Conservation (phyloP, 495 filamentous ascomycete genomes). For the Clavariopsis aquatica region DNA sequence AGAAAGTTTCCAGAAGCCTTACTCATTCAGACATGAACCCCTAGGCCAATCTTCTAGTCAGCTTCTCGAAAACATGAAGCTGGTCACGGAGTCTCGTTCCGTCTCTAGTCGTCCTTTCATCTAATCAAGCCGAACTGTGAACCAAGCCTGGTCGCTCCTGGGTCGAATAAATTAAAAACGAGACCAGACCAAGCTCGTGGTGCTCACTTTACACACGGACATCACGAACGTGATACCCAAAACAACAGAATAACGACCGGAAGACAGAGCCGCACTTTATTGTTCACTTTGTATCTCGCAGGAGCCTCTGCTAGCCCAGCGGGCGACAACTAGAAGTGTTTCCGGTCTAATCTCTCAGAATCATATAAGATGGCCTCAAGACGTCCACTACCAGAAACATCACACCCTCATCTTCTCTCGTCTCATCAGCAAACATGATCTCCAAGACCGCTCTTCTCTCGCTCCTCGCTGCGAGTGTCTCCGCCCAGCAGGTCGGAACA, state of each 20-base stretch:
- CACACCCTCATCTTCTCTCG: background rate
- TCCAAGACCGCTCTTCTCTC: slow-evolving; percentile 27
- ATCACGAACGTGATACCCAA: background rate
- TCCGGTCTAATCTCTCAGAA: background rate
- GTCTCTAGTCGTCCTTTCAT: background rate
- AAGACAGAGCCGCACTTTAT: slow-evolving; percentile 16
- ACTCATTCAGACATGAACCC: background rate
- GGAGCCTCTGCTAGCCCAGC: background rate
- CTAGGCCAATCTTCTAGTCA: slow-evolving; percentile 3
- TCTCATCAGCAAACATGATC: slow-evolving; percentile 15
- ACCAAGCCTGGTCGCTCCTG: background rate
- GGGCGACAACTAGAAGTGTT: background rate
- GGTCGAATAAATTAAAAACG: slow-evolving; percentile 3
- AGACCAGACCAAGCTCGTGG: background rate
- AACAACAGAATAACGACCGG: background rate
- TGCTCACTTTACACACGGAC: slow-evolving; percentile 17
- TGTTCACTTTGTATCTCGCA: slow-evolving; percentile 11
- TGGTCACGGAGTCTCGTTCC: slow-evolving; percentile 3
- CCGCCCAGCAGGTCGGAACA: slow-evolving; percentile 40
- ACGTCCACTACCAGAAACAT: background rate
- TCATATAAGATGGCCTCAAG: slow-evolving; percentile 3
- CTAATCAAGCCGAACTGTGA: slow-evolving; percentile 1
- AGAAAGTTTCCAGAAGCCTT: slow-evolving; percentile 13
- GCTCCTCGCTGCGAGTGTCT: slow-evolving; percentile 15
- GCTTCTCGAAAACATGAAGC: slow-evolving; percentile 15